A percentile compares a stretch with the other conserved stretches of the same genome.
These are phyloP conservation scores for Diutina neorugosa DNA, from an alignment of 1,139 yeast species.

Conservation along the genomic window DNA sequence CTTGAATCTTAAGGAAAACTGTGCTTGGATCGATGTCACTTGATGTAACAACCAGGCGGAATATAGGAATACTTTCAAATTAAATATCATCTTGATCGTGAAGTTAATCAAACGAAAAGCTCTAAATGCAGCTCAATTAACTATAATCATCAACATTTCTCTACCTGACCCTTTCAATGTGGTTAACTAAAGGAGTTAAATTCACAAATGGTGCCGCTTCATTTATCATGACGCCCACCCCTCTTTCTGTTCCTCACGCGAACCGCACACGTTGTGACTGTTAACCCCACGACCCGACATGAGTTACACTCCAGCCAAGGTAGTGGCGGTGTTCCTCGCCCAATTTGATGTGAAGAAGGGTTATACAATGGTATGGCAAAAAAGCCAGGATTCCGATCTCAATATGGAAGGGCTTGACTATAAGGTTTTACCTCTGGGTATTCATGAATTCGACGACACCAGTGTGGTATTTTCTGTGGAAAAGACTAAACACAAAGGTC, in stretches of 20 bases:
- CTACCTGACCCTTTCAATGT: too few relatives aligned
- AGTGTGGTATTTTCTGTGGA: slow-evolving; percentile 24
- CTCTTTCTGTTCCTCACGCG: not conserved
- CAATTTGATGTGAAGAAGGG: slow-evolving; percentile 57
- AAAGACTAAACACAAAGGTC: slow-evolving; percentile 9
- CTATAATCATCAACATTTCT: too few relatives aligned
- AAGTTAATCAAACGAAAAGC: too few relatives aligned
- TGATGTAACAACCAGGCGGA: too few relatives aligned
- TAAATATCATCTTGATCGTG: too few relatives aligned
- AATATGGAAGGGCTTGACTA: slow-evolving; percentile 43
- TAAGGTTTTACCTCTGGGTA: slow-evolving; percentile 71
- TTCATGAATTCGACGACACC: slow-evolving; percentile 52
- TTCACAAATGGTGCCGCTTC: not conserved
- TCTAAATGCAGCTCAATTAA: too few relatives aligned
- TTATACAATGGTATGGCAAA: slow-evolving; percentile 47
- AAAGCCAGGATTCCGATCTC: slow-evolving; percentile 13
- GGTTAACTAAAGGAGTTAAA: too few relatives aligned
- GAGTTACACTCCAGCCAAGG: slow-evolving; percentile 2
- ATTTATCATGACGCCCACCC: not conserved
- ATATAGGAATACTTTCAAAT: too few relatives aligned
- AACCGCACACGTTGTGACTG: not conserved
- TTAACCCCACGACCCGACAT: not conserved
- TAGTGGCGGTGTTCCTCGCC: slow-evolving; percentile 32
- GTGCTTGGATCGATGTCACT: too few relatives aligned
- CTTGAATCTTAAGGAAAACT: too few relatives aligned